Evolutionary conservation across 306 rosid genomes (phyloP).

Genomic region (Lagenaria siceraria): DNA sequence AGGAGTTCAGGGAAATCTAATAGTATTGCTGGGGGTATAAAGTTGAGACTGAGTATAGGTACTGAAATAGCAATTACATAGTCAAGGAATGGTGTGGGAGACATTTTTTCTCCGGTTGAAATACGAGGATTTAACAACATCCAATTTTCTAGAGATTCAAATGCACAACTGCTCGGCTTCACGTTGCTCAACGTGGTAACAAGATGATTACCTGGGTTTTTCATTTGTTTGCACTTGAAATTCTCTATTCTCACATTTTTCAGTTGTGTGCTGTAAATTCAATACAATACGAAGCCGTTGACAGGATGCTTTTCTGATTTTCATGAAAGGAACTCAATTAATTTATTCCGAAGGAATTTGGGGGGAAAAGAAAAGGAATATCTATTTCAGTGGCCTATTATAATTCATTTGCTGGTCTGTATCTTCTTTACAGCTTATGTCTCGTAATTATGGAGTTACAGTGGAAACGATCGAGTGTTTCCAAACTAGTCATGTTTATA

Average conservation of each 20-base stretch:
- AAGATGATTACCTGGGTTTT: not conserved
- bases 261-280: not conserved
- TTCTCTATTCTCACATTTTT: not conserved
- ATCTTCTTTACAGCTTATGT: conserved; percentile 7
- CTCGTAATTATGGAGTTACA: conserved; percentile 4
- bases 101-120: not conserved
- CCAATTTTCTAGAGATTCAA: not conserved
- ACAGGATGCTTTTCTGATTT: not conserved
- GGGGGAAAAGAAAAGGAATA: not conserved
- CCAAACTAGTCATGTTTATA: conserved; percentile 7
- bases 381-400: not conserved
- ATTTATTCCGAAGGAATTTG: not conserved
- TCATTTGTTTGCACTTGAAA: not conserved
- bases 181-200: conserved; percentile 2
- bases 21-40: not conserved
- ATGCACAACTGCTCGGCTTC: not conserved
- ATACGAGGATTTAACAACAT: not conserved
- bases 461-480: conserved; percentile 2
- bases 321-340: not conserved
- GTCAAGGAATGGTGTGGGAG: not conserved
- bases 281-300: not conserved
- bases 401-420: not conserved
- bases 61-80: not conserved
- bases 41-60: not conserved
- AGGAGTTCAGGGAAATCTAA: not conserved